phyloP scores from a whole-genome alignment of 768 basidiomycete species.

The Nevesoporus exiguus region DNA sequence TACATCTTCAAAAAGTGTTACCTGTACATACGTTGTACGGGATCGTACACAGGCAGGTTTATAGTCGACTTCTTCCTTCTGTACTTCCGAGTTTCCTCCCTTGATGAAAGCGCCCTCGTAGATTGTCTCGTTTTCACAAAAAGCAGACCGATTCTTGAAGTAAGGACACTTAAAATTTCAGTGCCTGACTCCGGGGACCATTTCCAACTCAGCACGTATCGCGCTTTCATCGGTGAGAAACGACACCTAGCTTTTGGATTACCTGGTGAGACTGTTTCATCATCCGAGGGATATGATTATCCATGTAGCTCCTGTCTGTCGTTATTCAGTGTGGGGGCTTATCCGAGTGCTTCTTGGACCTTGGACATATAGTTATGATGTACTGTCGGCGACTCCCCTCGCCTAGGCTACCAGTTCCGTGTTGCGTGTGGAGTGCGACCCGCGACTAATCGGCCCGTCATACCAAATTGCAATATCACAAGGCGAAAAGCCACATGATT shows the following conservation, averaged over 20 bases:
- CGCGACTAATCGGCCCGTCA: neutral
- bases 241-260: neutral
- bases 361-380: neutral
- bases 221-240: neutral
- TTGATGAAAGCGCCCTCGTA: constrained; percentile 35
- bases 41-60: constrained; percentile 39
- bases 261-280: constrained; percentile 9
- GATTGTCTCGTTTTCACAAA: constrained; percentile 28
- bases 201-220: neutral
- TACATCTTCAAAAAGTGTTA: constrained; percentile 30
- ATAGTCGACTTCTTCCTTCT: constrained; percentile 30
- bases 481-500: neutral
- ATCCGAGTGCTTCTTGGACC: neutral
- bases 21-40: constrained; percentile 33
- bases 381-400: neutral
- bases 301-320: constrained; percentile 7
- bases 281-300: neutral
- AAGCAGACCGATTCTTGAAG: constrained; percentile 21
- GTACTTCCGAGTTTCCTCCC: constrained; percentile 28
- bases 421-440: neutral
- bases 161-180: constrained; percentile 11
- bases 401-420: neutral
- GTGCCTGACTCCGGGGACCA: constrained; percentile 1
- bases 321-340: constrained; percentile 2
- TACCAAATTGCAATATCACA: neutral